phyloP scores from a whole-genome alignment of 139 green algal genomes.

The Pedinophyceae sp. region DNA sequence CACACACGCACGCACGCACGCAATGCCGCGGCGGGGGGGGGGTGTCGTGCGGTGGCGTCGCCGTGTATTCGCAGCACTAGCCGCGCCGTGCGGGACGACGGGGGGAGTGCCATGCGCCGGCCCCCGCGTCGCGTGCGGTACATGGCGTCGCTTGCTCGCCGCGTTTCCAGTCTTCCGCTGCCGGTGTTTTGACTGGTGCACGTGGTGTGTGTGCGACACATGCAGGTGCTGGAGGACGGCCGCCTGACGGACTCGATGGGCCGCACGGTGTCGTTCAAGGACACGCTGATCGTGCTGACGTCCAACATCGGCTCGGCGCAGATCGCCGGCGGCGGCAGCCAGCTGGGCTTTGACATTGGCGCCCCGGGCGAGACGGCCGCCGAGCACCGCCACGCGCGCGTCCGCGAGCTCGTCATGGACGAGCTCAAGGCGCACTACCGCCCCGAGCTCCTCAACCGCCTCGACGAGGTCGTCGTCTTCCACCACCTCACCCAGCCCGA shows the following conservation, averaged over 20 bases:
- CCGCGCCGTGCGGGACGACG: no score
- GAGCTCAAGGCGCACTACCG: slow-evolving; percentile 63
- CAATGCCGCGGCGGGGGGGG: no score
- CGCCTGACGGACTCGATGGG: slow-evolving; percentile 51
- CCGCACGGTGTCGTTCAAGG: slow-evolving; percentile 57
- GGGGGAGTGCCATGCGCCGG: no score
- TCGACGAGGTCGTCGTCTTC: slow-evolving; percentile 80
- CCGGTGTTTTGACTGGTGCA: no score
- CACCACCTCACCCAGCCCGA: slow-evolving; percentile 32
- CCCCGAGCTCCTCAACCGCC: slow-evolving; percentile 64
- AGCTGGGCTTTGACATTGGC: slow-evolving; percentile 45
- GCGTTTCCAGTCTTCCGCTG: no score
- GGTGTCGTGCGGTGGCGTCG: no score
- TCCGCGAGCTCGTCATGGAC: slow-evolving; percentile 56
- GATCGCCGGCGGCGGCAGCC: slow-evolving; percentile 38
- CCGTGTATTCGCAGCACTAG: no score
- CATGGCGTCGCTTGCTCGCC: no score
- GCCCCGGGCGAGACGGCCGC: slow-evolving; percentile 6
- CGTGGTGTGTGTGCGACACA: no score
- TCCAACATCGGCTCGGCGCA: slow-evolving; percentile 48
- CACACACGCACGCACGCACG: no score
- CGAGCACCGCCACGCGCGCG: slow-evolving; percentile 26
- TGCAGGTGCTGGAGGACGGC: slow-evolving; percentile 93
- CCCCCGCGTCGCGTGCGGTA: no score
- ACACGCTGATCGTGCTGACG: slow-evolving; percentile 62